A percentile compares a stretch with the other conserved stretches of the same genome.
These are phyloP conservation scores for Scheffersomyces illinoinensis DNA, from an alignment of 1,139 yeast species.

Conservation along the genomic window DNA sequence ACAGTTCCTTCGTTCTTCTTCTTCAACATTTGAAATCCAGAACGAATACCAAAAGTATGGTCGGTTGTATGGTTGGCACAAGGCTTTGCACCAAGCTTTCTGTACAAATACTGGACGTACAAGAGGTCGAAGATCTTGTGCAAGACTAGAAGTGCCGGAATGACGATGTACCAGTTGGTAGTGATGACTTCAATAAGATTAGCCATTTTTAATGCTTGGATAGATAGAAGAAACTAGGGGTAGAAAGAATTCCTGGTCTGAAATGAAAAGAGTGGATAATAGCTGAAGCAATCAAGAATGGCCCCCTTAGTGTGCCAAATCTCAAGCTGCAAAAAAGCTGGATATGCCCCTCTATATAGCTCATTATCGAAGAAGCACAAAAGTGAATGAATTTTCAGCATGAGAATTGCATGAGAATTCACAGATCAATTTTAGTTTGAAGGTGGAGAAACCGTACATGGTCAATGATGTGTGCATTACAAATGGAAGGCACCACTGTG, in stretches of 20 bases:
- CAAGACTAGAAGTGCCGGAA: constrained; percentile 1
- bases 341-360: too few species aligned
- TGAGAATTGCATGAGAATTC: too few species aligned
- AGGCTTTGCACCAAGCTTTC: constrained; percentile 11
- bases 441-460: too few species aligned
- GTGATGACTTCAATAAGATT: not conserved
- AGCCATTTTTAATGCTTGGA: not conserved
- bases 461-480: too few species aligned
- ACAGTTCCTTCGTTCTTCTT: constrained; percentile 12
- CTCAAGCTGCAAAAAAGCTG: too few species aligned
- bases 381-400: too few species aligned
- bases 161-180: constrained; percentile 6
- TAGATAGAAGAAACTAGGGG: not conserved
- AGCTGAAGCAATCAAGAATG: not conserved
- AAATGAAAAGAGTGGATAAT: not conserved
- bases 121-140: constrained; percentile 1
- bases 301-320: not conserved
- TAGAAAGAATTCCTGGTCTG: not conserved
- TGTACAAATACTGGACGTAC: not conserved
- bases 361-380: too few species aligned
- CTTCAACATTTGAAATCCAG: constrained; percentile 5
- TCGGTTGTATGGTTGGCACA: constrained; percentile 6
- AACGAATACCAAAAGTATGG: constrained; percentile 13
- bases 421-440: too few species aligned
- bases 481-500: too few species aligned